Conservation (phyloP, 2,329 filamentous ascomycete genomes). For the Balansia obtecta region DNA sequence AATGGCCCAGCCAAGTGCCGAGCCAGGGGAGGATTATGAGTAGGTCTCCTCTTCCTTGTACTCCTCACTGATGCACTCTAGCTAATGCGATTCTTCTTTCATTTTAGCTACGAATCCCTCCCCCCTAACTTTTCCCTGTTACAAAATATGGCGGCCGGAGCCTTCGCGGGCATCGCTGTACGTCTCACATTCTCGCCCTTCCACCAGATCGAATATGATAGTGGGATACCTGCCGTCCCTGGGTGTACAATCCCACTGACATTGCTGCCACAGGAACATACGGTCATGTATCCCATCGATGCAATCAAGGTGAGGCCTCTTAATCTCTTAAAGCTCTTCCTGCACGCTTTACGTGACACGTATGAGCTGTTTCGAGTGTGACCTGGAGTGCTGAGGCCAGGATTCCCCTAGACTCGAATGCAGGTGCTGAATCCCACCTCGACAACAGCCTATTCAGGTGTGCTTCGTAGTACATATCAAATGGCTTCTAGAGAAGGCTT, state of each 20-base stretch:
- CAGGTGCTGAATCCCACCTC: slow-evolving; percentile 82
- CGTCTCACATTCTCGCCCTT: slow-evolving; percentile 17
- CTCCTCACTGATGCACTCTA: not conserved
- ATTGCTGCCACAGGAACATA: slow-evolving; percentile 61
- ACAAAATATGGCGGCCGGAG: slow-evolving; percentile 92
- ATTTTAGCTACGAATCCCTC: slow-evolving; percentile 72
- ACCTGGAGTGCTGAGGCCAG: slow-evolving; percentile 9
- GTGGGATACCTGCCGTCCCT: no score
- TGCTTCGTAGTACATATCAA: slow-evolving; percentile 83
- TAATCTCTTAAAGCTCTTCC: not conserved
- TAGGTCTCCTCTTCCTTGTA: slow-evolving; percentile 23
- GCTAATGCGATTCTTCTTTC: not conserved
- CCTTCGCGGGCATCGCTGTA: slow-evolving; percentile 93
- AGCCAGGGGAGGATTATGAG: slow-evolving; percentile 54
- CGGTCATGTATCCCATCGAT: slow-evolving; percentile 98
- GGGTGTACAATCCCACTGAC: not conserved
- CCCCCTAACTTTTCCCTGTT: slow-evolving; percentile 87
- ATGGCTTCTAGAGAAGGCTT: slow-evolving; percentile 86
- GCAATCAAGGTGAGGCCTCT: slow-evolving; percentile 67
- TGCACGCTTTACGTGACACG: no score
- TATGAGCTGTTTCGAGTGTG: not conserved
- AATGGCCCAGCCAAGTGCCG: slow-evolving; percentile 57
- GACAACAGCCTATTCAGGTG: slow-evolving; percentile 72
- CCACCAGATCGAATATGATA: no score
- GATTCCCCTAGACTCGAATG: slow-evolving; percentile 69